Conservation (phyloP, 139 green algal genomes). For the Pleodorina starrii region DNA sequence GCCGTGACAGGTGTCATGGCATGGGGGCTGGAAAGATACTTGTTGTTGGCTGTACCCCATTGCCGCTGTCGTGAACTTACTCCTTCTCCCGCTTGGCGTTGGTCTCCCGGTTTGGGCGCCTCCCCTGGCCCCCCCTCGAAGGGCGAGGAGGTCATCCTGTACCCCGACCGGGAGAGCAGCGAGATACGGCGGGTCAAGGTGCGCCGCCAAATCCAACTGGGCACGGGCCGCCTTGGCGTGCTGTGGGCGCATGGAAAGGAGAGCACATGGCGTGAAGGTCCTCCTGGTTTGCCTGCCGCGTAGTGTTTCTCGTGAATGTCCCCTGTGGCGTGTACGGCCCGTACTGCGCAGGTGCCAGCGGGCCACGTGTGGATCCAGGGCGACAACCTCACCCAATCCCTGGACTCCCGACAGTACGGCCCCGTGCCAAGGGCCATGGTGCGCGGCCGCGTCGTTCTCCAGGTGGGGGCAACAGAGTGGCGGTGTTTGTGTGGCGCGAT, state of each 20-base stretch:
- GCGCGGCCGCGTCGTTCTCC: conserved; percentile 58
- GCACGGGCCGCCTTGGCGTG: not conserved
- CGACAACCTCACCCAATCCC: conserved; percentile 69
- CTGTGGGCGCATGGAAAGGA: too few species aligned
- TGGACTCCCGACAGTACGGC: conserved; percentile 74
- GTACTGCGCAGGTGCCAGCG: conserved; percentile 57
- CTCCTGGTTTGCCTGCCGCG: too few species aligned
- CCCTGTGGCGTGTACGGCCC: too few species aligned
- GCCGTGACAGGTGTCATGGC: too few species aligned
- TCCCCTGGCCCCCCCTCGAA: not conserved
- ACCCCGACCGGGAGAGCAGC: conserved; percentile 33
- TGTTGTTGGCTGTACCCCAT: too few species aligned
- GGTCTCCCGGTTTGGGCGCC: too few species aligned
- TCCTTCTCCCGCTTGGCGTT: too few species aligned
- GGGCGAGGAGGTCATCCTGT: conserved; percentile 48
- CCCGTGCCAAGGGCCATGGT: conserved; percentile 68
- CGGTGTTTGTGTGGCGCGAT: too few species aligned
- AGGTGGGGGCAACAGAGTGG: conserved; percentile 53
- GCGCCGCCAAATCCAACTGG: not conserved
- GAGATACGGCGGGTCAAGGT: conserved; percentile 11
- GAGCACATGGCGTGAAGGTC: too few species aligned
- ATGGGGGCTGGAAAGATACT: too few species aligned
- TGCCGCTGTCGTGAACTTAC: too few species aligned
- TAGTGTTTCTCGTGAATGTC: too few species aligned
- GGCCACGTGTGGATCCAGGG: conserved; percentile 76